phyloP scores from a whole-genome alignment of 805 yeast species.

The Scheffersomyces amazonensis region DNA sequence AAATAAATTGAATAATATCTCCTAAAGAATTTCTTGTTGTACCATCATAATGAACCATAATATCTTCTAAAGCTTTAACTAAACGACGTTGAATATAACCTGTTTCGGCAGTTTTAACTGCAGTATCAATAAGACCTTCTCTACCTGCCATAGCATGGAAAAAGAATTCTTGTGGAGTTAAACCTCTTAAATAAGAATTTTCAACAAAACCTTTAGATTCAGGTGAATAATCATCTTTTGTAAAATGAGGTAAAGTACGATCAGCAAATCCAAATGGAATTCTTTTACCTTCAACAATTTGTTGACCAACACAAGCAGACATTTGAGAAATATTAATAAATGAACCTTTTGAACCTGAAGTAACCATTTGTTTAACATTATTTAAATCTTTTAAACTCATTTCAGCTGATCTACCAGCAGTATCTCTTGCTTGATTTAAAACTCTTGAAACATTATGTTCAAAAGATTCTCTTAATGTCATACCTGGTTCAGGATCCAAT shows the following conservation, averaged over 20 bases:
- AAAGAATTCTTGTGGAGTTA: constrained; percentile 97
- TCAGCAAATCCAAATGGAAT: constrained; percentile 96
- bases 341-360: constrained; percentile 99
- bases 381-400: constrained; percentile 90
- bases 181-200: constrained; percentile 93
- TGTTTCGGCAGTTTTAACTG: constrained; percentile 98
- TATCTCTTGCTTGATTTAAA: constrained; percentile 97
- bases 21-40: constrained; percentile 98
- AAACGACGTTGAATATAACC: constrained; percentile 98
- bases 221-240: constrained; percentile 97
- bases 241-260: constrained; percentile 95
- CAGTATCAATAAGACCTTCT: constrained; percentile 99
- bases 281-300: constrained; percentile 99
- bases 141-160: constrained; percentile 99
- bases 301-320: constrained; percentile 99
- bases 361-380: constrained; percentile 98
- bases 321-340: constrained; percentile 97
- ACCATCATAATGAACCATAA: constrained; percentile 97
- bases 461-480: constrained; percentile 97
- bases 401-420: constrained; percentile 98
- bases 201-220: constrained; percentile 98
- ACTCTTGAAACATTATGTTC: constrained; percentile 96
- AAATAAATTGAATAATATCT: constrained; percentile 90
- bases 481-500: constrained; percentile 96
- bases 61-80: constrained; percentile 94